Evolutionary conservation across 495 filamentous ascomycete species (phyloP).

Genomic region (Lepidopterella palustris): DNA sequence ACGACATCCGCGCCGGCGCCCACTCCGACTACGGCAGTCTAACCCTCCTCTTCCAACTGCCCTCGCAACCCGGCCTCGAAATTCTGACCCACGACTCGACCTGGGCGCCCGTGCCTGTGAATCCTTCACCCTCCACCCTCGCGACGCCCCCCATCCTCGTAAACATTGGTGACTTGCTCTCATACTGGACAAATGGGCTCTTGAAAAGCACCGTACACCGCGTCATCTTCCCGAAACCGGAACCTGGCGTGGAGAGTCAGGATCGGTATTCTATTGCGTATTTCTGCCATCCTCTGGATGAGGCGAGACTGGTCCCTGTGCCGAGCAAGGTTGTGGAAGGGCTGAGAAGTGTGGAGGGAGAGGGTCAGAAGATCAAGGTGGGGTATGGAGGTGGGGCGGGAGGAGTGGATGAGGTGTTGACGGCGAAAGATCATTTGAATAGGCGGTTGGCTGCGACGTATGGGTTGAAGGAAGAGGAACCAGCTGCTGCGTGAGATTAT

Average conservation of each 20-base stretch:
- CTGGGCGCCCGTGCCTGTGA: slow-evolving; percentile 60
- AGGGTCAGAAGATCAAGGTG: slow-evolving; percentile 31
- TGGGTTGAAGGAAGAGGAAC: slow-evolving; percentile 39
- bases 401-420: slow-evolving; percentile 56
- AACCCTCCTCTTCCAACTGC: slow-evolving; percentile 70
- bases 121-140: slow-evolving; percentile 33
- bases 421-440: slow-evolving; percentile 77
- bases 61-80: slow-evolving; percentile 79
- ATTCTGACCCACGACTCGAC: slow-evolving; percentile 54
- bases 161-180: slow-evolving; percentile 87
- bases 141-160: slow-evolving; percentile 61
- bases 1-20: slow-evolving; percentile 59
- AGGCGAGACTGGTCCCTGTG: slow-evolving; percentile 62
- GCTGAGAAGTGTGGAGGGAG: slow-evolving; percentile 33
- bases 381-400: slow-evolving; percentile 43
- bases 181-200: slow-evolving; percentile 85
- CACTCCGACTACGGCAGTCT: slow-evolving; percentile 63
- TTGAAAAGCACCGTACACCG: slow-evolving; percentile 82
- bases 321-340: slow-evolving; percentile 57
- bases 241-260: slow-evolving; percentile 38
- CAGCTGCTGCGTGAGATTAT: not conserved
- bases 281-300: slow-evolving; percentile 80
- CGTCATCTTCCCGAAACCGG: slow-evolving; percentile 64
- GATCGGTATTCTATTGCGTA: slow-evolving; percentile 87
- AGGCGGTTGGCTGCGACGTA: slow-evolving; percentile 72